Conservation (phyloP, 164 flowering plant species). For the Aristolochia contorta region DNA sequence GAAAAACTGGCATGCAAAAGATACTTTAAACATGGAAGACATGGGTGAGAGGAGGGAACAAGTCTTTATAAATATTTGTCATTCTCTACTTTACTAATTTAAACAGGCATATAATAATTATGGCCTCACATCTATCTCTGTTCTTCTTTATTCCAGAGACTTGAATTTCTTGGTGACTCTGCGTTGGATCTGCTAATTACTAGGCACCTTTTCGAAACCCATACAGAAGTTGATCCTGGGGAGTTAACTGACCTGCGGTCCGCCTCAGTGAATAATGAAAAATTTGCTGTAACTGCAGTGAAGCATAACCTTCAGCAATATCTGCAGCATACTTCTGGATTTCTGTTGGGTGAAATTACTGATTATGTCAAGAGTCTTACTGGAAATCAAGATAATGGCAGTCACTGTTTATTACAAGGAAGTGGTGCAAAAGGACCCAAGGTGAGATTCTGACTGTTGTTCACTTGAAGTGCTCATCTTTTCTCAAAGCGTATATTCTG, state of each 20-base stretch:
- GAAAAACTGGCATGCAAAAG: too few relatives aligned
- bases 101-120: not conserved
- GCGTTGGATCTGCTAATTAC: slow-evolving; percentile 83
- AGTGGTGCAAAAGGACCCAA: slow-evolving; percentile 50
- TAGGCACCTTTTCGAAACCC: slow-evolving; percentile 57
- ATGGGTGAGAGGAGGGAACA: too few relatives aligned
- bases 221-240: slow-evolving; percentile 70
- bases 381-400: slow-evolving; percentile 9
- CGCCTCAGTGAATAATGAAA: slow-evolving; percentile 87
- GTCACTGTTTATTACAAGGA: slow-evolving; percentile 12
- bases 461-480: not conserved
- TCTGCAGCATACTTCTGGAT: slow-evolving; percentile 60
- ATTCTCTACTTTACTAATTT: too few relatives aligned
- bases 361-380: slow-evolving; percentile 41
- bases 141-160: slow-evolving; percentile 41
- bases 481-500: not conserved
- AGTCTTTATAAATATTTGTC: too few relatives aligned
- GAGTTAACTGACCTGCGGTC: slow-evolving; percentile 85
- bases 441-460: slow-evolving; percentile 19
- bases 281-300: slow-evolving; percentile 74
- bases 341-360: slow-evolving; percentile 47
- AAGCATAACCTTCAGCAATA: slow-evolving; percentile 51
- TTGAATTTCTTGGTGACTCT: slow-evolving; percentile 92
- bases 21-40: too few relatives aligned
- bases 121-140: not conserved